A percentile compares a stretch with the other conserved stretches of the same genome.
These are phyloP conservation scores for Prosopis cineraria DNA, from an alignment of 306 rosid species.

Conservation along the genomic window DNA sequence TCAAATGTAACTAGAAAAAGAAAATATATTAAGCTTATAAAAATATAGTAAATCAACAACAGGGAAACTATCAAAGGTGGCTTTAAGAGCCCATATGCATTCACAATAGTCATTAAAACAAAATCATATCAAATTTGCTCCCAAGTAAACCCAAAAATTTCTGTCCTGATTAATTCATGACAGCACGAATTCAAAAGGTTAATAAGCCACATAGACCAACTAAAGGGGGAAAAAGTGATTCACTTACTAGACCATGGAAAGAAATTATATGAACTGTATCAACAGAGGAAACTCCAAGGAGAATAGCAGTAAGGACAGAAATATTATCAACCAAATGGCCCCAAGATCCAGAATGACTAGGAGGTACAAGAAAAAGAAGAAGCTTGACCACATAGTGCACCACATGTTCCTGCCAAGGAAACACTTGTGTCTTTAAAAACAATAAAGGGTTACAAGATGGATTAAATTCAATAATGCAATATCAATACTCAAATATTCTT, in stretches of 20 bases:
- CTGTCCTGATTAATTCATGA: neutral
- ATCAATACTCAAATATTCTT: slow-evolving; percentile 24
- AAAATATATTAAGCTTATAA: neutral
- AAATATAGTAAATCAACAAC: slow-evolving; percentile 1
- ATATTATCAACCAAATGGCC: slow-evolving; percentile 59
- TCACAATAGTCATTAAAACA: slow-evolving; percentile 9
- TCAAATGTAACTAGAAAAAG: slow-evolving; percentile 18
- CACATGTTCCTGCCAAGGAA: slow-evolving; percentile 71
- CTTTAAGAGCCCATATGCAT: neutral
- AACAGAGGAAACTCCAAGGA: slow-evolving; percentile 57
- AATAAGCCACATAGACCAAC: slow-evolving; percentile 12
- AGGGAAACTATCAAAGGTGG: slow-evolving; percentile 7
- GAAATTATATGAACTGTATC: slow-evolving; percentile 76
- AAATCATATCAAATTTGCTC: slow-evolving; percentile 14
- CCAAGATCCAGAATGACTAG: slow-evolving; percentile 49
- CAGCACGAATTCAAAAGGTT: slow-evolving; percentile 22
- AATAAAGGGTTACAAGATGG: slow-evolving; percentile 1
- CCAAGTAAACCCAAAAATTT: slow-evolving; percentile 18
- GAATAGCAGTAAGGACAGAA: slow-evolving; percentile 65
- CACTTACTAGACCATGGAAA: slow-evolving; percentile 77
- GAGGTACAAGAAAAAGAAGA: slow-evolving; percentile 61
- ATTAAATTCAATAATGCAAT: slow-evolving; percentile 21
- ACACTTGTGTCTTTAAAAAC: slow-evolving; percentile 30
- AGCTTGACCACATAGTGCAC: slow-evolving; percentile 68
- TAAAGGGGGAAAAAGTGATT: slow-evolving; percentile 20